Conservation (phyloP, 352 stramenopile species). For the Phytopythium kandeliae region DNA sequence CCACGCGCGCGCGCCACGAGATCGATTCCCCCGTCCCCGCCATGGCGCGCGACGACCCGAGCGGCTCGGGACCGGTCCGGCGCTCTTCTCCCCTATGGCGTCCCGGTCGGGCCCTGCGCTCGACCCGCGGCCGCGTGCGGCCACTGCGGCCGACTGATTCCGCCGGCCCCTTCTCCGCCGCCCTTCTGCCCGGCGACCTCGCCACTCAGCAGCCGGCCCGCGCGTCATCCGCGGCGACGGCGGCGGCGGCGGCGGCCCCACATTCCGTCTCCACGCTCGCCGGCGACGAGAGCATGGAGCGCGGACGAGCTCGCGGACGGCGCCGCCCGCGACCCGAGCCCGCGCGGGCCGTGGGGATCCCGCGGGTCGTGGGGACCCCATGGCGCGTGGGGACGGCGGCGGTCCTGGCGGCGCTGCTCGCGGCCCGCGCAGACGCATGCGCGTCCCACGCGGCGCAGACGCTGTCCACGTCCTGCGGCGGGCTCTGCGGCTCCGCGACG, state of each 20-base stretch:
- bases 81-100: not conserved
- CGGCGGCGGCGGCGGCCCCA: not conserved
- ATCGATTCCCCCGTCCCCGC: too few species aligned
- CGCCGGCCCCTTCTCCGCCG: not conserved
- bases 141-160: not conserved
- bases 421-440: not conserved
- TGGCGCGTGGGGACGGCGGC: too few species aligned
- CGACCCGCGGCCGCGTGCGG: not conserved
- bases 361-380: too few species aligned
- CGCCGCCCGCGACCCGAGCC: not conserved
- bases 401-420: not conserved
- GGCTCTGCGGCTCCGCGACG: slow-evolving; percentile 9
- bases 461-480: slow-evolving; percentile 16
- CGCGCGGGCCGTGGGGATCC: too few species aligned
- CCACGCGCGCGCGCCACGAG: not conserved
- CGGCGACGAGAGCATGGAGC: not conserved
- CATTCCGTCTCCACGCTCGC: not conserved
- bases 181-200: not conserved
- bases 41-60: too few species aligned
- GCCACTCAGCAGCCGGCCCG: not conserved
- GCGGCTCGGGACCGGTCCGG: too few species aligned
- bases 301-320: not conserved
- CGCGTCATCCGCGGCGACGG: not conserved
- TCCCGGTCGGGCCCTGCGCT: too few species aligned
- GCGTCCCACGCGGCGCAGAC: slow-evolving; percentile 3